Evolutionary conservation across 2,329 filamentous ascomycete genomes (phyloP).

Genomic region (Xylaria sp.): DNA sequence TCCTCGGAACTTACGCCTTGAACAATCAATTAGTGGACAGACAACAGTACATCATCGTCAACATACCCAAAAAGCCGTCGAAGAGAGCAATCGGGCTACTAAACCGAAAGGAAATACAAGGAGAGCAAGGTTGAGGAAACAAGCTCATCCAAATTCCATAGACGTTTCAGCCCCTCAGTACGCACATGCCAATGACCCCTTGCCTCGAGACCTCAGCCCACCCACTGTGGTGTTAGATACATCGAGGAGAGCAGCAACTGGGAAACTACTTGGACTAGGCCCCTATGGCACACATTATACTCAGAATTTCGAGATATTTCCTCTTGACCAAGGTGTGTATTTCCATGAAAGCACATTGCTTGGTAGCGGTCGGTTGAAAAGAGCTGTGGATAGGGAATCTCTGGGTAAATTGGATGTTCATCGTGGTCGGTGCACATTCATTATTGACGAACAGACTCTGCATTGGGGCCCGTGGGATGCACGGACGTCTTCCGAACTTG

Average conservation of each 20-base stretch:
- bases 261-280: conserved; percentile 64
- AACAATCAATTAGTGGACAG: conserved; percentile 48
- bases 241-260: conserved; percentile 38
- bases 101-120: conserved; percentile 16
- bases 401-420: conserved; percentile 45
- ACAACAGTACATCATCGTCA: conserved; percentile 37
- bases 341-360: conserved; percentile 70
- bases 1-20: conserved; percentile 50
- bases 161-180: conserved; percentile 65
- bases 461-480: conserved; percentile 68
- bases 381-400: conserved; percentile 50
- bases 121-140: conserved; percentile 54
- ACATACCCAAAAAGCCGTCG: conserved; percentile 7
- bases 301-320: conserved; percentile 70
- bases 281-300: conserved; percentile 71
- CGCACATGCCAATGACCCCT: conserved; percentile 63
- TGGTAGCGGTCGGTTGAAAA: conserved; percentile 62
- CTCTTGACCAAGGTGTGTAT: conserved; percentile 64
- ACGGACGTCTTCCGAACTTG: conserved; percentile 68
- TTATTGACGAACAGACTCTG: conserved; percentile 60
- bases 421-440: conserved; percentile 54
- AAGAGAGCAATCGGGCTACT: conserved; percentile 11
- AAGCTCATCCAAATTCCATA: conserved; percentile 55
- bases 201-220: conserved; percentile 50
- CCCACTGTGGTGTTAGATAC: conserved; percentile 39